A percentile compares a stretch with the other conserved stretches of the same genome.
These are phyloP conservation scores for Microbotryum intermedium DNA, from an alignment of 1,284 basidiomycete species.

Conservation along the genomic window DNA sequence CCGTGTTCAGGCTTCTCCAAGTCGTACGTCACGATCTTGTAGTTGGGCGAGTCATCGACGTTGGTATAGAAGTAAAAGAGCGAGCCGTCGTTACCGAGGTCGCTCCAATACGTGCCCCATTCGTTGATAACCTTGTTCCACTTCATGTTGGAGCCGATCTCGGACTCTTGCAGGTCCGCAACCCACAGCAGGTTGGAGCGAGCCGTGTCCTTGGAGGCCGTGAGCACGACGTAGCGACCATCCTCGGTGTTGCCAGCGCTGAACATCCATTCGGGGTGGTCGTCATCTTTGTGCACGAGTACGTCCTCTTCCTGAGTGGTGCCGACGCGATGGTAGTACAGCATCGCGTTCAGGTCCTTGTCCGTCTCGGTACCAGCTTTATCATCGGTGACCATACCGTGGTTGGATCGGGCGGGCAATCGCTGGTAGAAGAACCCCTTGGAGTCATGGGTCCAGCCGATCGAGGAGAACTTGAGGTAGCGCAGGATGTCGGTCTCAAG, in stretches of 20 bases:
- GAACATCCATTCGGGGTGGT: constrained; percentile 60
- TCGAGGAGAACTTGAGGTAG: constrained; percentile 63
- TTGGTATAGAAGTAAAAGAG: constrained; percentile 60
- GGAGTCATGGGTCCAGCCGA: constrained; percentile 65
- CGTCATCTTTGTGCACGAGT: constrained; percentile 54
- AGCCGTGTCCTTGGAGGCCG: constrained; percentile 47
- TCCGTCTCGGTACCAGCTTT: constrained; percentile 57
- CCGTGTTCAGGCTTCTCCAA: constrained; percentile 45
- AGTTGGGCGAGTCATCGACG: constrained; percentile 40
- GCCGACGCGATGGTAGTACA: constrained; percentile 64
- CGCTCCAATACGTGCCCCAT: constrained; percentile 36
- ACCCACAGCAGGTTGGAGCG: constrained; percentile 64
- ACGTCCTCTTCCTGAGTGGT: constrained; percentile 63
- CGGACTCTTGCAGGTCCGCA: constrained; percentile 50
- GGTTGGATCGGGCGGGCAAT: constrained; percentile 38
- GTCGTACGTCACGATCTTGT: constrained; percentile 61
- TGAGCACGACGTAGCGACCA: constrained; percentile 51
- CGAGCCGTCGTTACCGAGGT: constrained; percentile 59
- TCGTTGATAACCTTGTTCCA: constrained; percentile 26
- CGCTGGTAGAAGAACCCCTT: constrained; percentile 71
- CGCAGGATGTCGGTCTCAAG: constrained; percentile 58
- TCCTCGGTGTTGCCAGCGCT: constrained; percentile 27
- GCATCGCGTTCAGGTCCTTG: constrained; percentile 56
- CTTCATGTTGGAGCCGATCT: constrained; percentile 42
- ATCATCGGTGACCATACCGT: constrained; percentile 49